These are phyloP conservation scores for Pseudocercospora fuligena DNA, from an alignment of 2,329 filamentous ascomycete species.

Conservation along the genomic window DNA sequence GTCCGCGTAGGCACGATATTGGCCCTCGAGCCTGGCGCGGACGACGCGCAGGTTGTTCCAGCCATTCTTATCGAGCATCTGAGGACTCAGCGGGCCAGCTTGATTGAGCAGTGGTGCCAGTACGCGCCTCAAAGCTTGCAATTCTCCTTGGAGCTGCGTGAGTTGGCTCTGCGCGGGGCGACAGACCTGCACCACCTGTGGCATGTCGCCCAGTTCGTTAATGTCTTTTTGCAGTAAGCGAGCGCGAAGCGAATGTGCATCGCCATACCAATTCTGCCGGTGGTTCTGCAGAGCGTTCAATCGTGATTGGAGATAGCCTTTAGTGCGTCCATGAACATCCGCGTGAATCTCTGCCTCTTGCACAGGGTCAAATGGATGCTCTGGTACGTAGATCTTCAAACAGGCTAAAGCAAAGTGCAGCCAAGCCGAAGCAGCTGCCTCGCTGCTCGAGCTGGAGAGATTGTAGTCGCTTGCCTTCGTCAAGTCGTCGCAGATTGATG, in stretches of 20 bases:
- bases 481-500: conserved; percentile 13
- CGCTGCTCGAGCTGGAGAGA: background rate
- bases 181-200: conserved; percentile 70
- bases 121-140: conserved; percentile 48
- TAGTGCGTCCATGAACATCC: conserved; percentile 61
- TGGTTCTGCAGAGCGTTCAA: conserved; percentile 68
- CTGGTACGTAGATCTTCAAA: conserved; percentile 81
- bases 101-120: conserved; percentile 21
- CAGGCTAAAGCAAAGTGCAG: conserved; percentile 75
- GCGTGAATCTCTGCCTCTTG: conserved; percentile 66
- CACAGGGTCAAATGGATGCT: conserved; percentile 83
- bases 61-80: conserved; percentile 18
- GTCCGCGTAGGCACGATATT: conserved; percentile 83
- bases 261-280: conserved; percentile 70
- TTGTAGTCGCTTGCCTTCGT: background rate
- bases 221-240: conserved; percentile 68
- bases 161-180: conserved; percentile 73
- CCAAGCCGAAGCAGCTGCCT: conserved; percentile 62
- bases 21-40: conserved; percentile 68
- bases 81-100: background rate
- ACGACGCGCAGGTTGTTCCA: conserved; percentile 59
- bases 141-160: conserved; percentile 77
- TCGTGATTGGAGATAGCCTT: conserved; percentile 59
- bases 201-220: conserved; percentile 66
- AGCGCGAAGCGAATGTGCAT: conserved; percentile 69